Evolutionary conservation across 306 rosid species (phyloP).

Genomic region (Styphnolobium japonicum): DNA sequence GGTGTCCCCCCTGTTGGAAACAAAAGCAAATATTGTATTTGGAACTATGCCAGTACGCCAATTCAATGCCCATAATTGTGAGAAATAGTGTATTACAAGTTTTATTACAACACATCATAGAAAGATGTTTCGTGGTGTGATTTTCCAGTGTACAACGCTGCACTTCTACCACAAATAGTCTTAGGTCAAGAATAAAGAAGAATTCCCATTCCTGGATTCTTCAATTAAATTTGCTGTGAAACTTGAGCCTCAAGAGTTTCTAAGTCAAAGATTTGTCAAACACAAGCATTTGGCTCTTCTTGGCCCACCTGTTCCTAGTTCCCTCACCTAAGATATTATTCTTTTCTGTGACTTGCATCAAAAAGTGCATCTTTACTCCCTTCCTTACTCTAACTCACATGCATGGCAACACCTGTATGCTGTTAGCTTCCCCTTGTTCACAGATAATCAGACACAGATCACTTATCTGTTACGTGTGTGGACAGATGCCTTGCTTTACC

Average conservation of each 20-base stretch:
- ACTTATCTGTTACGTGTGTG: not conserved
- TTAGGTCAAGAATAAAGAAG: conserved; percentile 4
- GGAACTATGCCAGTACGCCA: not conserved
- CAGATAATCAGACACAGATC: conserved; percentile 2
- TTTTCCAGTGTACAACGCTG: not conserved
- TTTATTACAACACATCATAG: not conserved
- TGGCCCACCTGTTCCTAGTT: conserved; percentile 27
- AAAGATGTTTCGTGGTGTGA: not conserved
- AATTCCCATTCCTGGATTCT: not conserved
- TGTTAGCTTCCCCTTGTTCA: not conserved
- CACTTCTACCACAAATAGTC: not conserved
- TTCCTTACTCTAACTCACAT: conserved; percentile 26
- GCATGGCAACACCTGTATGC: conserved; percentile 23
- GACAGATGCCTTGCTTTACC: conserved; percentile 27
- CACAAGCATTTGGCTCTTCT: conserved; percentile 12
- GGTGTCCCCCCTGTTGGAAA: not conserved
- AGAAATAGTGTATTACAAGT: not conserved
- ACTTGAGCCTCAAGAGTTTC: not conserved
- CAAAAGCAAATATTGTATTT: not conserved
- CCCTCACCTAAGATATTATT: conserved; percentile 4
- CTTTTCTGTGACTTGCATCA: conserved; percentile 16
- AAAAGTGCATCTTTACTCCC: not conserved
- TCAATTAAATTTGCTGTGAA: not conserved
- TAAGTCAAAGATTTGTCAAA: conserved; percentile 18
- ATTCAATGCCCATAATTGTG: not conserved